Evolutionary conservation across 352 stramenopile genomes (phyloP), one percentile per base, ranked within the genome.

Genomic region (Salisapilia sapeloensis): DNA sequence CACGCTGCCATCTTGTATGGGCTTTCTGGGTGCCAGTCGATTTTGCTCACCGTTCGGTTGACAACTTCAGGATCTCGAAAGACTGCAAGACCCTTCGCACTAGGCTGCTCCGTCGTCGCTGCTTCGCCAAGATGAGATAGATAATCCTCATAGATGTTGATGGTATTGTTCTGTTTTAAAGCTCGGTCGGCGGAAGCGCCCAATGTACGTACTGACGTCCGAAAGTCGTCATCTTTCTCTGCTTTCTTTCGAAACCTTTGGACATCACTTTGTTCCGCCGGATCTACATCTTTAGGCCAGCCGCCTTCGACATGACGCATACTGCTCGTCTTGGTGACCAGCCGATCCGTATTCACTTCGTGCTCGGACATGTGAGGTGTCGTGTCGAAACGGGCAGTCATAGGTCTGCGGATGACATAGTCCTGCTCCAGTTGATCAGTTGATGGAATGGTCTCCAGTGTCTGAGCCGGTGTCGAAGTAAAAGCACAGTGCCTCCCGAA

Each of bases 61-160:
- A 96, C 69, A 6, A 63, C 46, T 44, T 93, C 86, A 6, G 92
- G 85, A 50, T 98, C 93, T n/a, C 93, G 79, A 53, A 98, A 97
- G 9, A 98, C 90, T 3, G 93, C 93, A 20, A 98, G 60, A 4
- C 92, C 91, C 52, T 97, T 98, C 35, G 93, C 92, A 37, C 70
- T 96, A 7, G 92, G 92, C 47, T 96, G 92, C 47, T 98, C 87
- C 6, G 78, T 95, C 24, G 77, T 95, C 35, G 93, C 80, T 40
- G 71, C 53, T 45, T 95, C 78, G 21, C 79, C 74, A 55, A 96
- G 76, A 50, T 92, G 60, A 33, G 80, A 66, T 55, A 96, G 96
- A 53, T 96, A 96, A 48, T 94, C 82, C 51, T 98, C 80, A 49
- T 98, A 98, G 33, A 98, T 96, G 59, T 98, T 93, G 35, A 98